Evolutionary conservation across 139 green algal species (phyloP), one percentile per base, ranked within the genome.

Genomic region (Auxenochlorella pyrenoidosa): DNA sequence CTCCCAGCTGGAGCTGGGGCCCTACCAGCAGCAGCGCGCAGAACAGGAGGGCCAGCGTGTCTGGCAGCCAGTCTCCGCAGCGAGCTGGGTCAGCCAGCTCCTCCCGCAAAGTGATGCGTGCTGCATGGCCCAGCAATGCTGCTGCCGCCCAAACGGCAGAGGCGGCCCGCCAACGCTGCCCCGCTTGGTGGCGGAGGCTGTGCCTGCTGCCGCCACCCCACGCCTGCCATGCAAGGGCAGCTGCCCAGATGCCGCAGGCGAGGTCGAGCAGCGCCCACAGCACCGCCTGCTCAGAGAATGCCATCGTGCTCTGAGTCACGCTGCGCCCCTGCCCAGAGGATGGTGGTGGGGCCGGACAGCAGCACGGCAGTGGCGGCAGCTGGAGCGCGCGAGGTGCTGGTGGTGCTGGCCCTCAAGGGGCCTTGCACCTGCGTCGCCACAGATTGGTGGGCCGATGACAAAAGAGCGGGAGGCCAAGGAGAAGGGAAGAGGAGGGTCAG

Each of bases 11-110:
- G 3, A 36, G 13, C 3, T n/a, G 15, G 28, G 36, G 38, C 60
- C 6, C 47, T 54, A 85, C 60, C 80, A 85, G 63, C 40, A 85
- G 60, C 26, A 85, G 30, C 10, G n/a, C 13, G 63, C 63, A 75
- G 4, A 85, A 34, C 1, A 76, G 28, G 28, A 28, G 41, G 59
- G 24, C 47, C 4, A 85, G 63, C 30, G 2, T 60, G 32, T 85
- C 80, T 2, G 63, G 40, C 80, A 85, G 41, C 60, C 41, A 15
- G 19, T 60, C 6, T 30, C 54, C 80, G 4, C 8, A 3, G 10
- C 66, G 40, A 34, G 13, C 12, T 21, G 40, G 38, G 30, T 63
- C 80, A 38, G 68, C 34, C 38, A 85, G 80, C 41, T 19, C 22
- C 40, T n/a, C 5, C 18, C 60, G 66, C 0, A 77, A 30, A 13